A percentile compares a stretch with the other conserved stretches of the same genome.
phyloP scores from a whole-genome alignment of 768 basidiomycete species.

The Boletus sp. region DNA sequence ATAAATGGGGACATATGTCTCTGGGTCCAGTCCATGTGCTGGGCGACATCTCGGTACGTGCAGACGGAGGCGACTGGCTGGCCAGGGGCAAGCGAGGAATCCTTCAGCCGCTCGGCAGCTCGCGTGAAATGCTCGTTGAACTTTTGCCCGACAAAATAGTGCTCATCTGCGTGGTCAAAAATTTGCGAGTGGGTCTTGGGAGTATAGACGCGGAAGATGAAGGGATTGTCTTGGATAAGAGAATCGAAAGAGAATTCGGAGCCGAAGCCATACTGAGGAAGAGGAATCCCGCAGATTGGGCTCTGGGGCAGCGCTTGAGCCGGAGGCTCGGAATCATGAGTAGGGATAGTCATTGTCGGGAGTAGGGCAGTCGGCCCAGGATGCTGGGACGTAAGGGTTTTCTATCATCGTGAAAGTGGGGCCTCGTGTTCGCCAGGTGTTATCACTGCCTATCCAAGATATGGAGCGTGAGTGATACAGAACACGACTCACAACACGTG shows the following conservation, averaged over 20 bases:
- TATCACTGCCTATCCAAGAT: conserved; percentile 30
- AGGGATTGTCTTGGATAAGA: conserved; percentile 63
- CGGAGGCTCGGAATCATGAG: conserved; percentile 12
- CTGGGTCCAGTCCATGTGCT: conserved; percentile 80
- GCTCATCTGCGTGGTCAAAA: conserved; percentile 48
- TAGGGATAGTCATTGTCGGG: conserved; percentile 27
- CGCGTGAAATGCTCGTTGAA: conserved; percentile 47
- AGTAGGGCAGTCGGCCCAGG: conserved; percentile 6
- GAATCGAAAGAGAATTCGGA: conserved; percentile 58
- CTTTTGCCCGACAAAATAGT: conserved; percentile 67
- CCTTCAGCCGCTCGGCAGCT: conserved; percentile 38
- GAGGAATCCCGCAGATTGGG: conserved; percentile 26
- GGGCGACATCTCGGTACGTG: conserved; percentile 62
- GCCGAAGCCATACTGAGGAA: conserved; percentile 77
- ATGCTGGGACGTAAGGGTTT: conserved; percentile 19
- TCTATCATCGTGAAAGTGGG: conserved; percentile 21
- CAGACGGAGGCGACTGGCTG: conserved; percentile 26
- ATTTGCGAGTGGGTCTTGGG: conserved; percentile 60
- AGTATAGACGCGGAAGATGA: conserved; percentile 79
- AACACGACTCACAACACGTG: conserved; percentile 28
- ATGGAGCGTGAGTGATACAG: conserved; percentile 7
- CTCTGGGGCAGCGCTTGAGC: conserved; percentile 17
- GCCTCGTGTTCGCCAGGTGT: conserved; percentile 35
- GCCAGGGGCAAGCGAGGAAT: conserved; percentile 33
- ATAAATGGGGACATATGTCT: conserved; percentile 66